Conservation (phyloP, 345 rosid species). For the Rhodamnia rubescens region DNA sequence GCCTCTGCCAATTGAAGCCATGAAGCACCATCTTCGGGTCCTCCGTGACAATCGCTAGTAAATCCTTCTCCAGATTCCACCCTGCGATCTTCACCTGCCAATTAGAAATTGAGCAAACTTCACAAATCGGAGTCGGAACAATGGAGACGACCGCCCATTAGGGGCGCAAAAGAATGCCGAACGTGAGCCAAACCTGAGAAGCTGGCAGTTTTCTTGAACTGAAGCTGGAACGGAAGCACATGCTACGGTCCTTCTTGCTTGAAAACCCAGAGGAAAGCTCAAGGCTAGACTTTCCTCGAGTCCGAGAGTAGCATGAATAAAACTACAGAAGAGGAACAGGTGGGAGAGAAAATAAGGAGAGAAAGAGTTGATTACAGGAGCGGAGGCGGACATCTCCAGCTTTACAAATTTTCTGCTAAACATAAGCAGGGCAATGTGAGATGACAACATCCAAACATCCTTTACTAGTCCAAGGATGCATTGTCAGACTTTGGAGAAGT, state of each 20-base stretch:
- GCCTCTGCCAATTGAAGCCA: background rate
- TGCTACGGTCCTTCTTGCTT: too few species aligned
- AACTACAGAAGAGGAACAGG: too few species aligned
- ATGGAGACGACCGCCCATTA: background rate
- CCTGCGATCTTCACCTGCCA: background rate
- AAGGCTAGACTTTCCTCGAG: too few species aligned
- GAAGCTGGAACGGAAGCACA: too few species aligned
- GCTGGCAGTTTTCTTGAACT: too few species aligned
- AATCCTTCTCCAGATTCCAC: background rate
- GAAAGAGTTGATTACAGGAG: too few species aligned
- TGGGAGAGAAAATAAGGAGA: too few species aligned
- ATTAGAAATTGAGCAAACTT: background rate
- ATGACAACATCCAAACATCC: background rate
- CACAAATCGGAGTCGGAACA: background rate
- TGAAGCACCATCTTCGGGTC: background rate
- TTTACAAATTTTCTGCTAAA: background rate
- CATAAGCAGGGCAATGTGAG: background rate
- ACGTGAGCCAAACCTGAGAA: too few species aligned
- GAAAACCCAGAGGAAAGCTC: too few species aligned
- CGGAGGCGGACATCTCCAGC: background rate
- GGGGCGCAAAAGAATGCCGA: too few species aligned
- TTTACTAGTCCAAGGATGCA: background rate
- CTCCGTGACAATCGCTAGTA: rapidly evolving
- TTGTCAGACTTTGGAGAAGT: background rate
- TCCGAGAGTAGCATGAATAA: too few species aligned